phyloP scores from a whole-genome alignment of 2,329 filamentous ascomycete genomes.

The Aspergillus arachidicola region DNA sequence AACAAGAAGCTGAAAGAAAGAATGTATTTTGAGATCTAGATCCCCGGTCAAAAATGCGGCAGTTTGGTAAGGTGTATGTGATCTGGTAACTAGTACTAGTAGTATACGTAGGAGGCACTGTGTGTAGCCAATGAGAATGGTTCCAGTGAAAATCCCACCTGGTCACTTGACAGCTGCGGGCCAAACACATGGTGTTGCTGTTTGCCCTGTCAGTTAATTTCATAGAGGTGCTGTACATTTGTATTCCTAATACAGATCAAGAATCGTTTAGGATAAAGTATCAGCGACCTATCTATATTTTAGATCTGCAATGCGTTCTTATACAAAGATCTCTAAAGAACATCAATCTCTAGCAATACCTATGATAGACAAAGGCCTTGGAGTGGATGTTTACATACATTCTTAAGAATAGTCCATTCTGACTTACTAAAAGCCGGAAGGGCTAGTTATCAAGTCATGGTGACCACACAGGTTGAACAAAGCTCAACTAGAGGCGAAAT shows the following conservation, averaged over 20 bases:
- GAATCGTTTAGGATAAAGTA: background rate
- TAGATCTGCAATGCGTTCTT: background rate
- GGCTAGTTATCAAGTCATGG: background rate
- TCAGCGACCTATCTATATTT: background rate
- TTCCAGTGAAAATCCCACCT: conserved; percentile 39
- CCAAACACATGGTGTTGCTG: conserved; percentile 20
- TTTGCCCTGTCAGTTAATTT: conserved; percentile 7
- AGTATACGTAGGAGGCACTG: conserved; percentile 14
- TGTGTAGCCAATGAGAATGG: conserved; percentile 28
- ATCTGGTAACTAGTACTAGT: conserved; percentile 14
- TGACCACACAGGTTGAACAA: background rate
- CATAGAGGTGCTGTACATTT: background rate
- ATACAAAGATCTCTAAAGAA: background rate
- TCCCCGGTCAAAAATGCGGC: conserved; percentile 14
- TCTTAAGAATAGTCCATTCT: background rate
- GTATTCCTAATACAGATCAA: background rate
- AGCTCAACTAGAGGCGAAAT: background rate
- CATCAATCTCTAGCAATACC: background rate
- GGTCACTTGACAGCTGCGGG: conserved; percentile 40
- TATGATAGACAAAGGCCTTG: background rate
- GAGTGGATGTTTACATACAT: background rate
- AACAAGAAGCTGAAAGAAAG: background rate
- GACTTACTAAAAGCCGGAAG: background rate
- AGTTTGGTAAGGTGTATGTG: background rate
- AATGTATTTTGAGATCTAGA: conserved; percentile 18